Percentiles rank a stretch among this genome's conserved stretches.
Conservation (phyloP, 1,284 basidiomycete species). For the Puccinia brachypodii region DNA sequence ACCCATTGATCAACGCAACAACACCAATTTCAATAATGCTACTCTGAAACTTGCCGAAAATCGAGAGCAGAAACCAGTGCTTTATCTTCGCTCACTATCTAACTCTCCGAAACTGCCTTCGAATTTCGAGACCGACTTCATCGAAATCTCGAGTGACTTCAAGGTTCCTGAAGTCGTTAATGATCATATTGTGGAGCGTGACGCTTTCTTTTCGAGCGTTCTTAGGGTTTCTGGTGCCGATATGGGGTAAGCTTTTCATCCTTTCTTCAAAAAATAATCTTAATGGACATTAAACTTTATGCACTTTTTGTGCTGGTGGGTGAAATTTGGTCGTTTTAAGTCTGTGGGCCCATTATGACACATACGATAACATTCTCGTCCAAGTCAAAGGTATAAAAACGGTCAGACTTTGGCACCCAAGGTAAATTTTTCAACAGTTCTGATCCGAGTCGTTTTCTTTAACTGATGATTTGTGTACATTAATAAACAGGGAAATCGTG, state of each 20-base stretch:
- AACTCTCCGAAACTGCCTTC: conserved; percentile 33
- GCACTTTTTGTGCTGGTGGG: background rate
- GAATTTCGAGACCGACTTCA: conserved; percentile 37
- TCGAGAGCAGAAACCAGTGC: background rate
- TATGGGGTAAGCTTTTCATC: conserved; percentile 43
- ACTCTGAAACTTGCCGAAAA: background rate
- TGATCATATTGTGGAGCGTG: background rate
- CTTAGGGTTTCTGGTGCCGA: conserved; percentile 43
- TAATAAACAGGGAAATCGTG: conserved; percentile 19
- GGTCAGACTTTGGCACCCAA: conserved; percentile 46
- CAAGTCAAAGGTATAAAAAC: conserved; percentile 40
- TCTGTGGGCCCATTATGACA: conserved; percentile 48
- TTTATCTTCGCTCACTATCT: conserved; percentile 48
- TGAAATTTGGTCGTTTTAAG: background rate
- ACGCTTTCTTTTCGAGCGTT: conserved; percentile 42
- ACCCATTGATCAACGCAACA: too few species aligned
- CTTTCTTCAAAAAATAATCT: background rate
- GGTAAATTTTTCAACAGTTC: conserved; percentile 15
- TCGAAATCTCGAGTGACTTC: conserved; percentile 34
- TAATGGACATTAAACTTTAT: background rate
- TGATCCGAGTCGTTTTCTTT: background rate
- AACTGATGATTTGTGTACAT: background rate
- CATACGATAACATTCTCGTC: conserved; percentile 44
- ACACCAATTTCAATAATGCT: background rate
- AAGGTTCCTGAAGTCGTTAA: conserved; percentile 26